Percentiles rank a stretch among this genome's conserved stretches.
These are phyloP conservation scores for Anaeramoeba ignava DNA, from an alignment of 78 protist species.

Conservation along the genomic window DNA sequence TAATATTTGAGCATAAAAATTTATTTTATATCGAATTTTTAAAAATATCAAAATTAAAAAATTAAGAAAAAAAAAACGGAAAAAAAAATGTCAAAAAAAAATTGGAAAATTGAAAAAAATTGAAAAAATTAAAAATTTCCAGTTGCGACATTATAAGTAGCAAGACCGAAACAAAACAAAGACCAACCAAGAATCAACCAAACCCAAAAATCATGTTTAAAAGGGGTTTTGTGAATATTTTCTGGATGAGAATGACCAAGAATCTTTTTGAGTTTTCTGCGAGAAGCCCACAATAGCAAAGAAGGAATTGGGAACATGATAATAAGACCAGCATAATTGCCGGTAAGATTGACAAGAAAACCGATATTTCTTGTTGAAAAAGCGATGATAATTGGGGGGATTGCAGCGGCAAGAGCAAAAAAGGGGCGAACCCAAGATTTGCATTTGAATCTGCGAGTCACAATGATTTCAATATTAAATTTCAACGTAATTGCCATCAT, in stretches of 20 bases:
- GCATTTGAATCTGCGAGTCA: no score
- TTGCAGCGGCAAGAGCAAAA: slow-evolving; percentile 24
- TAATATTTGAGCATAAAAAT: no score
- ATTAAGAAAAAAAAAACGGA: no score
- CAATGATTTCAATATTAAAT: slow-evolving; percentile 31
- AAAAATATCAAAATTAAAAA: no score
- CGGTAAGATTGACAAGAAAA: slow-evolving; percentile 37
- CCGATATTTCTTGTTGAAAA: slow-evolving; percentile 21
- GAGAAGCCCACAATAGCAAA: slow-evolving; percentile 5
- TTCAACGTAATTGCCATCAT: slow-evolving; percentile 52
- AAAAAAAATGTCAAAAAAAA: no score
- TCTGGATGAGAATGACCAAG: neutral
- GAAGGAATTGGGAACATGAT: slow-evolving; percentile 52
- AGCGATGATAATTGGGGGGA: slow-evolving; percentile 34
- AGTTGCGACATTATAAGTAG: no score
- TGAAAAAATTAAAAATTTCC: no score
- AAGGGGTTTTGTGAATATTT: neutral
- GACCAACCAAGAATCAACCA: neutral
- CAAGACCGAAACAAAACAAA: no score
- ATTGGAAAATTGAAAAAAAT: no score
- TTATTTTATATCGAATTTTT: no score
- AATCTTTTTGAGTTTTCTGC: neutral
- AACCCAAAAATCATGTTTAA: neutral
- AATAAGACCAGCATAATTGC: slow-evolving; percentile 44
- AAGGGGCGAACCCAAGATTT: no score